Percentiles rank a stretch among this genome's conserved stretches.
Conservation (phyloP, 129 eudicot genomes). For the Flaveria trinervia region DNA sequence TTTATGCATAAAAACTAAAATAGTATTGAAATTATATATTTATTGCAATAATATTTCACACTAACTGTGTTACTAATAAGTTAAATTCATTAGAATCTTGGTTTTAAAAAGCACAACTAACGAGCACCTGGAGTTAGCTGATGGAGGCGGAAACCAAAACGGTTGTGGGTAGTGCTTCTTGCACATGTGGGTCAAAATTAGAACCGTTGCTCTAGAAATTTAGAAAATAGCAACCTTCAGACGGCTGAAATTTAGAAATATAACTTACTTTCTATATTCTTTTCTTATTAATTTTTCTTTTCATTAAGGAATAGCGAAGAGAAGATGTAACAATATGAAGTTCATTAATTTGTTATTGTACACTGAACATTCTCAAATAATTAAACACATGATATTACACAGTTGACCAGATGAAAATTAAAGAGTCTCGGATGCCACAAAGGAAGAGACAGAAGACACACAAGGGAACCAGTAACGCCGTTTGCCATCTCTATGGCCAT, state of each 20-base stretch:
- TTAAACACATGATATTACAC: constrained; percentile 25
- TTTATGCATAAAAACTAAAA: background rate
- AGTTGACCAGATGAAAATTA: constrained; percentile 23
- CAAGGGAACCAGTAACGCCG: constrained; percentile 96
- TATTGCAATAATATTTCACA: background rate
- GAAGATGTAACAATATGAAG: background rate
- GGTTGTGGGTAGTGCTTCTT: background rate
- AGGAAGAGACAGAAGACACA: constrained; percentile 84
- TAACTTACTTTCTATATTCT: background rate
- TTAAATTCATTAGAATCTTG: background rate
- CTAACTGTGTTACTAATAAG: background rate
- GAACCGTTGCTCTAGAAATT: background rate
- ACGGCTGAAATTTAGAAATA: background rate
- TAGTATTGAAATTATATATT: background rate
- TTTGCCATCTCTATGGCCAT: constrained; percentile 80
- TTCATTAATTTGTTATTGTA: background rate
- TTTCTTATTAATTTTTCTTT: background rate
- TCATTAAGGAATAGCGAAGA: constrained; percentile 1
- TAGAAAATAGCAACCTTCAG: background rate
- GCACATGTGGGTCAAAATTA: background rate
- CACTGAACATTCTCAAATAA: constrained; percentile 15
- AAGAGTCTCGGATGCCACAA: constrained; percentile 54
- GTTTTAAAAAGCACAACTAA: background rate
- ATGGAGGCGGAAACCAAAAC: background rate
- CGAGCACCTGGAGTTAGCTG: background rate